Base-by-base conservation (phyloP, 2,329 filamentous ascomycete genomes). In the Cadophora luteo-olivacea region DNA sequence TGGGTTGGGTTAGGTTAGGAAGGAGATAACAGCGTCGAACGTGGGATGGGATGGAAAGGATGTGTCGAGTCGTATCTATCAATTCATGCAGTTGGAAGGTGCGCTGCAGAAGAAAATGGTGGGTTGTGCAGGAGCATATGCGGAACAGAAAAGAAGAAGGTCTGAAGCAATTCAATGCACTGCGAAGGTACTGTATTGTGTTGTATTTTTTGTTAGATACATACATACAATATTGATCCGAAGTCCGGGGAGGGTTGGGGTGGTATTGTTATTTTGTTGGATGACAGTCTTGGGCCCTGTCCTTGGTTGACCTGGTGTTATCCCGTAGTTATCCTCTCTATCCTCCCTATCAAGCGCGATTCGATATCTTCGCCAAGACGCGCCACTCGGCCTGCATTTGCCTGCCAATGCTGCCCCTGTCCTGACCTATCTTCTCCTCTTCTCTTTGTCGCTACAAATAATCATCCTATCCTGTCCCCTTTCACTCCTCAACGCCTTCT, bases 381-480 rank as follows among this genome's bases (percentile, higher is more conserved):
- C 57, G 57, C 57, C 57, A 60, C 57, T 25, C 16, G 57, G n/a
- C 38, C 24, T 60, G 36, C 36, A 60, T 60, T 60, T 60, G 61
- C 61, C 48, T 63, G 52, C 25, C 45, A 9, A 7, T n/a, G 11
- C 4, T n/a, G 32, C 60, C 41, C 41, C 60, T 51, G 45, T 51
- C 41, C 38, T 38, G 57, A 4, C 57, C 57, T 60, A 60, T 60
- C 57, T 38, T 38, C 54, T 57, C 32, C 29, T 57, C 6, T 14
- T n/a, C n/a, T 57, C 51, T 54, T 32, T 29, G 51, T 7, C 14
- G 14, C 49, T 52, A 38, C 36, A 38, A 38, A 38, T 38, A 38
- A 14, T 52, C 22, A 29, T 29, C 29, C 29, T 29, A 29, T 29
- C 29, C 29, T 29, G 5, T 29, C n/a, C 22, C 24, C 9, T 32